Evolutionary conservation across 1,139 yeast species (phyloP).

Genomic region (Zygosaccharomyces sapae): DNA sequence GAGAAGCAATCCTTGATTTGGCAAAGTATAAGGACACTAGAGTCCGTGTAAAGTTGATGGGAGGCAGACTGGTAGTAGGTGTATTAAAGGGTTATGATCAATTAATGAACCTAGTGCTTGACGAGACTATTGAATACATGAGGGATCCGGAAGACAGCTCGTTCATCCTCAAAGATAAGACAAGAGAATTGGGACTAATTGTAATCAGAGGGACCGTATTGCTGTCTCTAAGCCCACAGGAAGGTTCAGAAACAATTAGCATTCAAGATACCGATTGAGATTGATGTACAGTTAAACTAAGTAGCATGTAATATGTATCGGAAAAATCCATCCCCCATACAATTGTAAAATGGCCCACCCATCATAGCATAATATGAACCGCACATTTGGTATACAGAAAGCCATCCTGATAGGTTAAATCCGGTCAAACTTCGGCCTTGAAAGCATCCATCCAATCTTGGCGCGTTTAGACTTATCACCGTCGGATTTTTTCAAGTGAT

Average conservation of each 20-base stretch:
- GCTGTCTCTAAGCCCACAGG: slow-evolving; percentile 76
- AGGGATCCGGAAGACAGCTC: slow-evolving; percentile 61
- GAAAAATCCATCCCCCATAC: neutral
- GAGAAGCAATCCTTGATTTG: slow-evolving; percentile 84
- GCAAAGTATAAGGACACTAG: slow-evolving; percentile 70
- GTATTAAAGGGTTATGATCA: slow-evolving; percentile 84
- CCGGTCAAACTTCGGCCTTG: too few relatives aligned
- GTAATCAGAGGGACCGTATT: slow-evolving; percentile 85
- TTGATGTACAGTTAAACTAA: neutral
- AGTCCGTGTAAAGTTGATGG: slow-evolving; percentile 75
- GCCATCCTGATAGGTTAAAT: too few relatives aligned
- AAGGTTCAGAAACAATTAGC: slow-evolving; percentile 68
- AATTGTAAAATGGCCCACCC: neutral
- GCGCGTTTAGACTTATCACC: neutral
- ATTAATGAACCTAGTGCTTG: slow-evolving; percentile 87
- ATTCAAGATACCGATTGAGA: slow-evolving; percentile 39
- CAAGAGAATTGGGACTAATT: slow-evolving; percentile 67
- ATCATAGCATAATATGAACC: too few relatives aligned
- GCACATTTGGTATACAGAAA: too few relatives aligned
- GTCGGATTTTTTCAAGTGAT: neutral
- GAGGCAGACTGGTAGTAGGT: slow-evolving; percentile 83
- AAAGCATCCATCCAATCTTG: neutral
- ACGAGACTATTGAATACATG: slow-evolving; percentile 68
- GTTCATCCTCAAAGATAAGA: slow-evolving; percentile 44
- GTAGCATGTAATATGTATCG: neutral